phyloP scores from a whole-genome alignment of 257 asterid genomes.

The Datura wrightii region DNA sequence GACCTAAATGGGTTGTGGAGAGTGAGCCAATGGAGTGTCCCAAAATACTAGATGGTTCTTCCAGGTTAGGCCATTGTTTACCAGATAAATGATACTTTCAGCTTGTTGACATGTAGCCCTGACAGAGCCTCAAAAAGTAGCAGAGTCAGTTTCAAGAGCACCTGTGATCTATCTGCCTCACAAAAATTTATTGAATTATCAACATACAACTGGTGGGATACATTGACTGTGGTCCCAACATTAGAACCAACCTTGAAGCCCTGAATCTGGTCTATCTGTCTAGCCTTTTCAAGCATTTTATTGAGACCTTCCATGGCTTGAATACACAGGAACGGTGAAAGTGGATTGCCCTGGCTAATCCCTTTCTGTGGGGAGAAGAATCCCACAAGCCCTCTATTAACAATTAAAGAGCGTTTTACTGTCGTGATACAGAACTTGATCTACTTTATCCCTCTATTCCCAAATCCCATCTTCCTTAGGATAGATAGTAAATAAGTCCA shows the following conservation, averaged over 20 bases:
- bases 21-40: not conserved
- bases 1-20: not conserved
- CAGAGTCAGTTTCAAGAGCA: not conserved
- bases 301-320: not conserved
- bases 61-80: not conserved
- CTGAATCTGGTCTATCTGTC: not conserved
- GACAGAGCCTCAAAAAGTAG: not conserved
- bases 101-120: not conserved
- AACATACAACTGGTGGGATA: not conserved
- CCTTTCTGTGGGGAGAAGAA: not conserved
- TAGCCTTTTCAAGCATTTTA: not conserved
- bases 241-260: not conserved
- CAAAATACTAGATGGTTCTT: not conserved
- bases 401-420: not conserved
- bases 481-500: not conserved
- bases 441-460: not conserved
- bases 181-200: not conserved
- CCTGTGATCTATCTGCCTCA: not conserved
- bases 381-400: not conserved
- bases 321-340: not conserved
- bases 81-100: not conserved
- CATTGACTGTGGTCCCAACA: constrained; percentile 5
- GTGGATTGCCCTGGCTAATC: not conserved
- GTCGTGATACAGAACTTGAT: not conserved
- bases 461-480: not conserved